Base-by-base conservation (phyloP, 164 flowering plant species). In the Stephania yunnanensis region DNA sequence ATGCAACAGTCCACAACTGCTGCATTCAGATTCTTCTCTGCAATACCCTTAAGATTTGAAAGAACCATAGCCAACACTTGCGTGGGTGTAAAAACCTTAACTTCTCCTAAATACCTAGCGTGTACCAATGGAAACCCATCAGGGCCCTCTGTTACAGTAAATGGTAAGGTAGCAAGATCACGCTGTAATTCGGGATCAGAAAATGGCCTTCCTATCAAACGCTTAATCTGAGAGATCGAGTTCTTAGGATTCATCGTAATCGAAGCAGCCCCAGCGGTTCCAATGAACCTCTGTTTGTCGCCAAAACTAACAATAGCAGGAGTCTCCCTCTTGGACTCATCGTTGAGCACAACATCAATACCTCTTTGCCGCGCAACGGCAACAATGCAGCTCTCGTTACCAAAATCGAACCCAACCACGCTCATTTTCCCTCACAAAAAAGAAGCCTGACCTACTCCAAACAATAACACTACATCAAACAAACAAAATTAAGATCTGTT, bases 1-100 rank as follows among this genome's bases (percentile, higher is more conserved):
- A 92, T 94, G 77, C 96, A 92, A 81, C 98, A 94, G 76, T 94
- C 98, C n/a, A 85, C 92, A 12, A 92, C 98, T 9, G 95, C 98
- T n/a, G 97, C 87, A 78, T 90, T 94, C 76, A 94, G 77, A 79
- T 95, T 95, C 82, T 89, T 91, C 83, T 90, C 94, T 10, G 98
- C 97, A n/a, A 95, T 95, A 66, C 78, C 74, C 79, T 95, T 95
- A 78, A 95, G 82, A 82, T 92, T 73, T 0, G 97, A 87, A 10
- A 95, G 81, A n/a, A 95, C 74, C 98, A 95, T 95, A 12, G 88
- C 98, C 74, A 95, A 64, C 10, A 95, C 73, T 66, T 95, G 98
- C 10, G 95, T 92, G 0, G 98, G 98, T 0, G 97, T 89, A 77
- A 92, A 92, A 4, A 85, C 25, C 80, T 75, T 87, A 25, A 64